Conservation (phyloP, 2,329 filamentous ascomycete species). For the Aspergillus persii region DNA sequence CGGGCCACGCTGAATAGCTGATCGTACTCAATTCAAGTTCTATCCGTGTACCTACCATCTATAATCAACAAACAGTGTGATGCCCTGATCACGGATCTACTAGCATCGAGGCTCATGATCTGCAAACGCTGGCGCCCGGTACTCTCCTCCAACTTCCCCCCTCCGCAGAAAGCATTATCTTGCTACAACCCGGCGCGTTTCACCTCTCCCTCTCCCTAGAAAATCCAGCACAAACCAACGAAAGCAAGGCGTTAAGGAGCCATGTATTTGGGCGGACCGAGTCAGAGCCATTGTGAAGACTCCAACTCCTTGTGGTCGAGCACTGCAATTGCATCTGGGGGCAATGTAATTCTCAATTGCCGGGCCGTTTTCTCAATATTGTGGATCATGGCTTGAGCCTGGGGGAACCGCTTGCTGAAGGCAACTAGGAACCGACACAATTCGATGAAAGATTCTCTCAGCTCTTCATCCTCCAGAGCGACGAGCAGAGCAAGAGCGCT, state of each 20-base stretch:
- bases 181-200: neutral
- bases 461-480: conserved; percentile 22
- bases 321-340: conserved; percentile 22
- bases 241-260: neutral
- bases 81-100: too few species aligned
- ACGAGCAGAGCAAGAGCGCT: conserved; percentile 22
- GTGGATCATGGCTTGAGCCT: conserved; percentile 21
- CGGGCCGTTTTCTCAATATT: conserved; percentile 19
- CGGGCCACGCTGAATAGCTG: too few species aligned
- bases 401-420: conserved; percentile 24
- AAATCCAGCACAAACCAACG: neutral
- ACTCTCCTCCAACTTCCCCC: too few species aligned
- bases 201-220: neutral
- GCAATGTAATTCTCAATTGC: conserved; percentile 15
- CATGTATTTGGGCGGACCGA: neutral
- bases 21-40: too few species aligned
- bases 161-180: too few species aligned
- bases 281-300: conserved; percentile 11
- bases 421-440: conserved; percentile 26
- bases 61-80: too few species aligned
- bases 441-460: conserved; percentile 25
- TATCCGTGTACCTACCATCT: too few species aligned
- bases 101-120: too few species aligned
- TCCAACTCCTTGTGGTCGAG: conserved; percentile 18
- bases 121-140: too few species aligned